Base-by-base conservation (phyloP, 163 green algal species). In the Prototheca wickerhamii region DNA sequence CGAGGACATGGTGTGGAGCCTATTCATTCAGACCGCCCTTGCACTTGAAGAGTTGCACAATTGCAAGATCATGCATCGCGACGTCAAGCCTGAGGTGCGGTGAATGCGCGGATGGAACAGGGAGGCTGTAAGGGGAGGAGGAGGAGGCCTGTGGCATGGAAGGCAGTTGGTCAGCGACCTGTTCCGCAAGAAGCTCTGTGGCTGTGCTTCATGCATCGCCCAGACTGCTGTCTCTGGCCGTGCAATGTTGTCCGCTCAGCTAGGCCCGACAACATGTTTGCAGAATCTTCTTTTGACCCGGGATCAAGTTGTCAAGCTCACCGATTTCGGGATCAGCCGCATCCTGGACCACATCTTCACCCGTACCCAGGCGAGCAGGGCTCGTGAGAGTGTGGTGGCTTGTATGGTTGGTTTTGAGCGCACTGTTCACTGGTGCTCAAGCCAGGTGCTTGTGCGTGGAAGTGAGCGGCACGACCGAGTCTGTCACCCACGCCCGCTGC, bases 241-340 rank as follows among this genome's bases (percentile, higher is more conserved):
- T 10, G 40, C 40, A 10, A 49, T 15, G 44, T n/a, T 53, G 6
- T 53, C 25, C 49, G n/a, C 49, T 29, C 28, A 7, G 12, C 28
- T 12, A 8, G 53, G 1, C 30, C 40, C 43, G 83, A 84, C 74
- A 87, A 84, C 40, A 60, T 83, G 33, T 67, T 83, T 54, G 46
- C 46, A 54, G 42, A 75, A 75, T 10, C 64, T 75, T 35, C 71
- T 67, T 4, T 8, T 63, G 10, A 68, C 70, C n/a, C 58, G 61
- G 35, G 43, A 71, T 28, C 26, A 53, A 3, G 66, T 71, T 21
- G 58, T 54, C 32, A 80, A 80, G 69, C 67, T 86, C 21, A 72
- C 76, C 0, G 79, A 86, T 65, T 83, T 86, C 43, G 79, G 80
- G 6, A 67, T 83, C 58, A 75, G 75, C 21, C 75, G 78, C 67